Evolutionary conservation across 2,329 filamentous ascomycete genomes (phyloP).

Genomic region (Pyricularia sp.): DNA sequence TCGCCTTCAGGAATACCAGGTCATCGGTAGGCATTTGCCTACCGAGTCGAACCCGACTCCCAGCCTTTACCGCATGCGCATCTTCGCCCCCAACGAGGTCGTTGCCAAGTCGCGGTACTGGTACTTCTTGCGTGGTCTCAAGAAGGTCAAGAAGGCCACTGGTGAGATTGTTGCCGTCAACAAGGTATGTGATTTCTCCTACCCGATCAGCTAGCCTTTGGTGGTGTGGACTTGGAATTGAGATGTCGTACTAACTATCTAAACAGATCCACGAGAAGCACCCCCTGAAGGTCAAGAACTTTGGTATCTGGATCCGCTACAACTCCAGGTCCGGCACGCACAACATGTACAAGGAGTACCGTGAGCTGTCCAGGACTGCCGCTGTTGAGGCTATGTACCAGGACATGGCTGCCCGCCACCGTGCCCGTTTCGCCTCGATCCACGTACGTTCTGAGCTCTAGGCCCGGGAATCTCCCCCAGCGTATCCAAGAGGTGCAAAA

Average conservation of each 20-base stretch:
- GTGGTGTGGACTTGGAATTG: not conserved
- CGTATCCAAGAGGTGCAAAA: not conserved
- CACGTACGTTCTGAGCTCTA: slow-evolving; percentile 57
- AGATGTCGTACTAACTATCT: not conserved
- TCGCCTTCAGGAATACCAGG: slow-evolving; percentile 99
- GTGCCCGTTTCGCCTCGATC: slow-evolving; percentile 93
- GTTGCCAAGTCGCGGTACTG: slow-evolving; percentile 99
- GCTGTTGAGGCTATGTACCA: slow-evolving; percentile 96
- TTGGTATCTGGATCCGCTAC: slow-evolving; percentile 99
- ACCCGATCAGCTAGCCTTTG: not conserved
- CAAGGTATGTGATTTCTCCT: slow-evolving; percentile 49
- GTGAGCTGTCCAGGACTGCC: slow-evolving; percentile 91
- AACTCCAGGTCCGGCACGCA: slow-evolving; percentile 99
- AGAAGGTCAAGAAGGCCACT: slow-evolving; percentile 99
- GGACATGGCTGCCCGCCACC: slow-evolving; percentile 99
- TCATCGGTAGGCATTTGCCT: slow-evolving; percentile 98
- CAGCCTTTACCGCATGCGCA: slow-evolving; percentile 99
- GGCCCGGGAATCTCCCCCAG: not conserved
- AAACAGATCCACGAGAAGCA: slow-evolving; percentile 92
- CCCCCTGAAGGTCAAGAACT: slow-evolving; percentile 99
- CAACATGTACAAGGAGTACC: slow-evolving; percentile 99
- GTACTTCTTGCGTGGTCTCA: slow-evolving; percentile 99
- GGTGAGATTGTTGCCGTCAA: slow-evolving; percentile 98
- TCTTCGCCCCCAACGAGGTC: slow-evolving; percentile 95
- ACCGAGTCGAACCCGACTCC: slow-evolving; percentile 93